Evolutionary conservation across 2,329 filamentous ascomycete genomes (phyloP).

Genomic region (Lachnellula subtilissima): DNA sequence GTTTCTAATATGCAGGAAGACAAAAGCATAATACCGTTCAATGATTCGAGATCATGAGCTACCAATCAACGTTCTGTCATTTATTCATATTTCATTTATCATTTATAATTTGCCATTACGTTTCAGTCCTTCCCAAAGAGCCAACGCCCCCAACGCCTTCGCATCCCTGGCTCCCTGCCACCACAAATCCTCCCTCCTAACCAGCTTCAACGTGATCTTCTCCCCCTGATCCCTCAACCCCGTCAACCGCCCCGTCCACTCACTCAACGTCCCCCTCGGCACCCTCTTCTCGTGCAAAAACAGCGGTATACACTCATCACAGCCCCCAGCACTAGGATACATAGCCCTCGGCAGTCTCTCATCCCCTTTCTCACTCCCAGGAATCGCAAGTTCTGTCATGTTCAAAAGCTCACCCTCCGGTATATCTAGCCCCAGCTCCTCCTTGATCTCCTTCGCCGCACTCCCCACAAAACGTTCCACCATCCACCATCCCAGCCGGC

Average conservation of each 20-base stretch:
- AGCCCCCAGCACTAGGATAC: constrained; percentile 55
- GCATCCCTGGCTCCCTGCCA: constrained; percentile 51
- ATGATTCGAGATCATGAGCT: background rate
- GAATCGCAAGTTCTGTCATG: constrained; percentile 51
- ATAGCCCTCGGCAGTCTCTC: constrained; percentile 42
- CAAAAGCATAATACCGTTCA: background rate
- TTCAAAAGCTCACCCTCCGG: constrained; percentile 44
- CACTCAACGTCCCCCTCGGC: constrained; percentile 43
- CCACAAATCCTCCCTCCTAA: constrained; percentile 54
- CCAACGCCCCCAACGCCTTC: constrained; percentile 55
- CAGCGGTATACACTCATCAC: constrained; percentile 56
- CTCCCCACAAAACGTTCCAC: constrained; percentile 53
- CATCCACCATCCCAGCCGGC: constrained; percentile 56
- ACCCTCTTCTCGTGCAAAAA: constrained; percentile 53
- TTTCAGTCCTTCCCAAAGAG: constrained; percentile 53
- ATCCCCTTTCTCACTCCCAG: constrained; percentile 28
- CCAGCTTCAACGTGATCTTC: constrained; percentile 57
- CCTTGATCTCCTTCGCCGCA: constrained; percentile 56
- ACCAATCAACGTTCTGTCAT: background rate
- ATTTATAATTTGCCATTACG: constrained; percentile 27
- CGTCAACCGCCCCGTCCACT: constrained; percentile 54
- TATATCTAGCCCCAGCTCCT: constrained; percentile 55
- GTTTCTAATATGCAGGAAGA: background rate
- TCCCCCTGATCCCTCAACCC: constrained; percentile 55
- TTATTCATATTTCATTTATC: background rate